Base-by-base conservation (phyloP, 352 stramenopile genomes). In the Globisporangium cederbergense region DNA sequence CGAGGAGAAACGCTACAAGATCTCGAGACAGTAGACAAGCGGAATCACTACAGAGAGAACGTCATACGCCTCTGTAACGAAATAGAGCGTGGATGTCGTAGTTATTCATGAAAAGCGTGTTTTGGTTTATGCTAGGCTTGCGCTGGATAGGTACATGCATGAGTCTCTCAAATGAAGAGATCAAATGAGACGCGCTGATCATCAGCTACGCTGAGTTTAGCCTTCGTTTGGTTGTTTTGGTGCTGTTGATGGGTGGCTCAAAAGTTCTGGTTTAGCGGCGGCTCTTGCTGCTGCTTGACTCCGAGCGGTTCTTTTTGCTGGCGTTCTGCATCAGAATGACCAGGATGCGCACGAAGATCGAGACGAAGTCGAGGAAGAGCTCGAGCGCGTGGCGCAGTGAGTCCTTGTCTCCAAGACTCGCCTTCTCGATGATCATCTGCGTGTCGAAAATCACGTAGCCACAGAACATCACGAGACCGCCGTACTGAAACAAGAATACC, bases 401-500 rank as follows among this genome's bases (percentile, higher is more conserved):
- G 75, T 97, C 88, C 65, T 89, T 89, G 79, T 93, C 82, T 25
- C 88, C 89, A 58, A 81, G 66, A 40, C 68, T 80, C 28, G 85
- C 88, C 71, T 93, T 93, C 74, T 95, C 88, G 63, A 97, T 91
- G 70, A 97, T 96, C 68, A 97, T 88, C 66, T 97, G 90, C 62
- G 88, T 96, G 79, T 97, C 90, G 50, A 95, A 94, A 46, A 96
- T 69, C 51, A 97, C 86, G 72, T 96, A 97, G 50, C 81, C 87
- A 70, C 84, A 95, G 62, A 97, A 97, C 52, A 96, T 62, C 58
- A 89, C 79, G 32, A 97, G 83, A n/a, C 90, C 87, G 28, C 66
- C 74, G 72, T 95, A 96, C 75, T 91, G 25, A 28, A 58, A 60
- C 30, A 53, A 36, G 36, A 42, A 42, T 13, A 13, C 34, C 7